Base-by-base conservation (phyloP, 352 stramenopile species). In the Pythium phragmitis region DNA sequence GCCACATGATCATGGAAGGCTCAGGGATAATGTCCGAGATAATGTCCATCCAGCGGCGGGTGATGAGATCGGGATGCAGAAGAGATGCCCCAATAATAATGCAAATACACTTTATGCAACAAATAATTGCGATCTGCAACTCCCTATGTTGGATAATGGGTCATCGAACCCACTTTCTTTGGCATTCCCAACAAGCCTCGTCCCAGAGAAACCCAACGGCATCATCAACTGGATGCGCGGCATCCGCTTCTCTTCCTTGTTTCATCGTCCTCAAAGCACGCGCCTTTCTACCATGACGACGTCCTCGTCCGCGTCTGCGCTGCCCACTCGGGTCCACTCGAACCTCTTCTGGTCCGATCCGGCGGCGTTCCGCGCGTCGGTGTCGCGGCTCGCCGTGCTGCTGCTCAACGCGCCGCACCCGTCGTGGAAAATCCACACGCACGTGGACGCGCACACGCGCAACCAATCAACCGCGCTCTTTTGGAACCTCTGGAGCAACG, bases 401-500 rank as follows among this genome's bases (percentile, higher is more conserved):
- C 58, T 89, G 51, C 70, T 91, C 3, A 91, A 91, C 68, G 60
- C 75, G 19, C 57, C 68, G 43, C 66, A 83, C 64, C 56, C 39
- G 16, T 80, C 75, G 39, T 89, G 80, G 80, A 62, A 72, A 33
- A 67, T 88, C 30, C 57, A 50, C 13, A 48, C 62, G 33, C 43
- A 68, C 9, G 56, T 69, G 23, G 36, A 28, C 0, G 33, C 64
- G n/a, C 59, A 69, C 39, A 69, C 77, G 0, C 37, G 37, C n/a
- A 75, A 67, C 57, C 60, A 65, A 51, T 26, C 60, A 48, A 69
- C 9, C 3, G 77, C 82, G 50, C 70, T 92, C 39, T 93, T 93
- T 66, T 87, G 77, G 77, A 79, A 78, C 57, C 63, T 89, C 50
- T 93, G 85, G 85, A 77, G 70, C 61, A 76, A 70, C 55, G 85